Evolutionary conservation across 2,329 filamentous ascomycete genomes (phyloP), one percentile per base, ranked within the genome.

Genomic region (Epicoccum nigrum): DNA sequence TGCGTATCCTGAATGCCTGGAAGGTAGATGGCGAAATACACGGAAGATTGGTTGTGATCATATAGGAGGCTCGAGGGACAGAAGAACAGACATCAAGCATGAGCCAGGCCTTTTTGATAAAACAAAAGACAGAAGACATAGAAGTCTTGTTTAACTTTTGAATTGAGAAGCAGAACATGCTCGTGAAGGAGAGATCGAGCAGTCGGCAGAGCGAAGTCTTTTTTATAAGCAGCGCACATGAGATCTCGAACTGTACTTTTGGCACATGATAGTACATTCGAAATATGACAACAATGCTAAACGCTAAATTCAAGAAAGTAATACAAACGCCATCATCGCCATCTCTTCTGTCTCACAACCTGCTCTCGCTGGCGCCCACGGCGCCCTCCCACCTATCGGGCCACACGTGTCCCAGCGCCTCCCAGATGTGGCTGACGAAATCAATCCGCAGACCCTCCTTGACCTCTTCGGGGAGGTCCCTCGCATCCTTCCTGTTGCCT

Each of bases 381-480:
- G 51, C 84, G 80, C 55, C 84, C 86, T 53, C 87, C 86, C 16
- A 90, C 89, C 92, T 86, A 64, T 96, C 90, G 1, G 94, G 94
- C 94, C 94, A 99, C 59, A 99, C 88, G 58, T 88, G 81, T 52
- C 88, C 86, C 71, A 99, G 86, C 20, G 92, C 93, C 76, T 97
- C 93, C 90, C 92, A 97, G 55, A 97, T 93, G 73, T 96, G 89
- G 57, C 90, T 91, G 58, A 99, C 92, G 74, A 92, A 89, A 58
- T 96, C 83, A 69, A 99, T 97, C 69, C 93, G 85, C 54, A 99
- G 74, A 0, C 91, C 92, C 64, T 89, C 83, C 72, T 86, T 88
- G 41, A 99, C 94, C 77, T 99, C 94, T 57, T 88, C 82, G 0
- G 94, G 94, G 47, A 97, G 79, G 74, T 97, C 93, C 74, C 89